Conservation (phyloP, 73 alveolate genomes). For the Stentor roeselii region DNA sequence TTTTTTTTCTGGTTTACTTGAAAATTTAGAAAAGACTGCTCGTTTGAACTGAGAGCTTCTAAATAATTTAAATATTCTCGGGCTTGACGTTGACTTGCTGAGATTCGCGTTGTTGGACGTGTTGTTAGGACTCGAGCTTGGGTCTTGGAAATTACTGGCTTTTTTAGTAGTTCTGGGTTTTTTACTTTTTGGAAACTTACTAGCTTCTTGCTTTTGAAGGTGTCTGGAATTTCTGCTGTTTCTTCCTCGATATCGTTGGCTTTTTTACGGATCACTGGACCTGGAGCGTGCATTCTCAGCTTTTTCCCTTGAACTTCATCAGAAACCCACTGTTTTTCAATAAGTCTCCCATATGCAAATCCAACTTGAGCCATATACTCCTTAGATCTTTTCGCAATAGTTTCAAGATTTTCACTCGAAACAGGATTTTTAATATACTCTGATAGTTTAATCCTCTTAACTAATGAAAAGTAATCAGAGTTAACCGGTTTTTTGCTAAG, state of each 20-base stretch:
- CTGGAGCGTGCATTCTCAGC: conserved; percentile 19
- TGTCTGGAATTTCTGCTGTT: not conserved
- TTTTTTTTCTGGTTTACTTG: not conserved
- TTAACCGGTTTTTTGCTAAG: conserved; percentile 13
- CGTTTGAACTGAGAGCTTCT: not conserved
- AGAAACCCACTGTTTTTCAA: not conserved
- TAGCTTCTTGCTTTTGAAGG: not conserved
- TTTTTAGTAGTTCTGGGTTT: not conserved
- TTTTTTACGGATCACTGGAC: not conserved
- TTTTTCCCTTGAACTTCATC: not conserved
- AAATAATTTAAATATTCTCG: conserved; percentile 9
- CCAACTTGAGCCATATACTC: not conserved
- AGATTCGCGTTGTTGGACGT: not conserved
- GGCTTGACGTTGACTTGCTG: conserved; percentile 21
- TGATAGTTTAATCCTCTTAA: conserved; percentile 15
- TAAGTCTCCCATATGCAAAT: conserved; percentile 13
- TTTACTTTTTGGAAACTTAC: not conserved
- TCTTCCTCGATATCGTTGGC: not conserved
- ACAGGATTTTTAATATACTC: not conserved
- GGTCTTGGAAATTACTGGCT: not conserved
- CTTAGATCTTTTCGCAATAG: conserved; percentile 12
- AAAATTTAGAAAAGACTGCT: not conserved
- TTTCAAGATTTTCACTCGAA: not conserved
- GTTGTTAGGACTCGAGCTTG: not conserved
- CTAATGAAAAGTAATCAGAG: conserved; percentile 2